Conservation (phyloP, 352 stramenopile species). For the Pythium volutum region DNA sequence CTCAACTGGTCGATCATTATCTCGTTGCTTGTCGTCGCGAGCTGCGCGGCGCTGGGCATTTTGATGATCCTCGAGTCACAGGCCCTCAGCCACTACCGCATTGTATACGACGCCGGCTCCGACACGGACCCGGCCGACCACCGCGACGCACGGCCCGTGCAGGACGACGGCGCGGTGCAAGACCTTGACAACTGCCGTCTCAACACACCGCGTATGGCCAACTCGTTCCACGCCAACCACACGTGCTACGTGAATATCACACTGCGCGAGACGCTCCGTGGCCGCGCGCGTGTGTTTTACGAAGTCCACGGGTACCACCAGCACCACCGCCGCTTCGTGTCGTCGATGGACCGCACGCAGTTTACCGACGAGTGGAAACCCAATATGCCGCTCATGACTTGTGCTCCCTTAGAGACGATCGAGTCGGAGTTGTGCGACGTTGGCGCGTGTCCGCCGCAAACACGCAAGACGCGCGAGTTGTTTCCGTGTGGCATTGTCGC, state of each 20-base stretch:
- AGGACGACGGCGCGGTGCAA: slow-evolving; percentile 35
- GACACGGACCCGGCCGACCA: slow-evolving; percentile 24
- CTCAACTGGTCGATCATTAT: slow-evolving; percentile 58
- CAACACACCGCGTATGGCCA: slow-evolving; percentile 32
- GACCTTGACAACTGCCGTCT: slow-evolving; percentile 54
- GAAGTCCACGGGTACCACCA: slow-evolving; percentile 65
- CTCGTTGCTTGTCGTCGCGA: slow-evolving; percentile 38
- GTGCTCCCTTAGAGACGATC: slow-evolving; percentile 43
- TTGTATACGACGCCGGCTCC: slow-evolving; percentile 56
- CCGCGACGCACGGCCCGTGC: slow-evolving; percentile 22
- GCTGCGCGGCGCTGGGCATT: slow-evolving; percentile 48
- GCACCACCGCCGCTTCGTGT: slow-evolving; percentile 72
- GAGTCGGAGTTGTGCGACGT: slow-evolving; percentile 39
- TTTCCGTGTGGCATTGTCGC: slow-evolving; percentile 76
- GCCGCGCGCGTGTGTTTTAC: slow-evolving; percentile 53
- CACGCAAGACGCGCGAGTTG: slow-evolving; percentile 33
- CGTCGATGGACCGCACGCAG: slow-evolving; percentile 60
- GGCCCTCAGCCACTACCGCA: slow-evolving; percentile 48
- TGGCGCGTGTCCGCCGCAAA: slow-evolving; percentile 29
- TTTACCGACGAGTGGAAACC: slow-evolving; percentile 60
- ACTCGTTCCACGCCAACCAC: slow-evolving; percentile 70
- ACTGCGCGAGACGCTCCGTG: slow-evolving; percentile 39
- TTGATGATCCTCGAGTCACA: slow-evolving; percentile 46
- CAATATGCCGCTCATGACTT: slow-evolving; percentile 35
- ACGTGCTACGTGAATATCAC: slow-evolving; percentile 69